Evolutionary conservation across 345 rosid species (phyloP).

Genomic region (Eucalyptus sp.): DNA sequence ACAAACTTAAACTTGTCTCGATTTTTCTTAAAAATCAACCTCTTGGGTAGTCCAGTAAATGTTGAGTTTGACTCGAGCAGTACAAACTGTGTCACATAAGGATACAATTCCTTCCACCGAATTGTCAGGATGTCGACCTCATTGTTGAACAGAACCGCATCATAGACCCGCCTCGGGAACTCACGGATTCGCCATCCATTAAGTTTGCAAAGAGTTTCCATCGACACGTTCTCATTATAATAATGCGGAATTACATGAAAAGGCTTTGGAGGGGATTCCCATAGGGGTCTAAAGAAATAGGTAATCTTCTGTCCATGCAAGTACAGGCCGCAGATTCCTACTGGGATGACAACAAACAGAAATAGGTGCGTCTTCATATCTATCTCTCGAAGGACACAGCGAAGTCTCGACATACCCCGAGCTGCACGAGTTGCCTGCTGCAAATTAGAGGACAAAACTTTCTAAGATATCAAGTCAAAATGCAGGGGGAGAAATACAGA

Average conservation of each 20-base stretch:
- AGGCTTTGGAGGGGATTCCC: conserved; percentile 10
- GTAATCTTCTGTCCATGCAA: conserved; percentile 8
- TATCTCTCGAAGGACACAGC: conserved; percentile 33
- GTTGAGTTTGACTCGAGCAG: conserved; percentile 22
- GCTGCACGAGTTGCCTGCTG: conserved; percentile 18
- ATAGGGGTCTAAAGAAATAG: conserved; percentile 7
- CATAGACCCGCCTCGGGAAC: conserved; percentile 17
- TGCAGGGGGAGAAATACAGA: neutral
- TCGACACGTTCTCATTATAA: conserved; percentile 13
- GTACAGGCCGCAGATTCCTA: neutral
- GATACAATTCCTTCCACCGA: conserved; percentile 22
- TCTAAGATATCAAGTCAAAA: neutral
- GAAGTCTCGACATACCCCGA: conserved; percentile 28
- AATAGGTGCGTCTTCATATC: conserved; percentile 11
- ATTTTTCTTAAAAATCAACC: conserved; percentile 1
- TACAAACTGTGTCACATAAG: conserved; percentile 12
- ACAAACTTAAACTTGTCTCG: conserved; percentile 10
- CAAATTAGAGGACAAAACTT: neutral
- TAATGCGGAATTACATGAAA: conserved; percentile 8
- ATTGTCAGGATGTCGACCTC: conserved; percentile 15
- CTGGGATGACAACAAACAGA: neutral
- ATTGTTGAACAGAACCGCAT: conserved; percentile 18
- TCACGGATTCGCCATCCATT: conserved; percentile 18
- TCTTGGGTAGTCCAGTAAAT: conserved; percentile 13
- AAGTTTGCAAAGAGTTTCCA: conserved; percentile 20